phyloP scores from a whole-genome alignment of 768 basidiomycete genomes.

The Tephrocybe sp. region DNA sequence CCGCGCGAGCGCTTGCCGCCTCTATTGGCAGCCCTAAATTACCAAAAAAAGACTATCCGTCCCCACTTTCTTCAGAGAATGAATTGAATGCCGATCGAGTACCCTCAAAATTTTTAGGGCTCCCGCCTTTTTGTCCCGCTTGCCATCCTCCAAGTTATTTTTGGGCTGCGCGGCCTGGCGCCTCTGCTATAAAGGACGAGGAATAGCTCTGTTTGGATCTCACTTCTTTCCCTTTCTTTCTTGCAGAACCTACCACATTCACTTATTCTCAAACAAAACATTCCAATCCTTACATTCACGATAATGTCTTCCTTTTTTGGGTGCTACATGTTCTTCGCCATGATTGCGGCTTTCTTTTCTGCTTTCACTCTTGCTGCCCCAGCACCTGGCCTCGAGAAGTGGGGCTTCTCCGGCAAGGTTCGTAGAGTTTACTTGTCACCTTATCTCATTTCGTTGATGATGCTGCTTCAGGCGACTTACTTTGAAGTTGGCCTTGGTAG shows the following conservation, averaged over 20 bases:
- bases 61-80: not conserved
- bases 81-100: constrained; percentile 1
- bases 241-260: not conserved
- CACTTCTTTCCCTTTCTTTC: not conserved
- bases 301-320: constrained; percentile 14
- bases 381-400: constrained; percentile 7
- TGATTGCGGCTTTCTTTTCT: constrained; percentile 12
- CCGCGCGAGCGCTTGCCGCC: not conserved
- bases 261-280: not conserved
- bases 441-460: not conserved
- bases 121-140: not conserved
- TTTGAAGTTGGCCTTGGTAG: constrained; percentile 25
- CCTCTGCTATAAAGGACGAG: constrained; percentile 4
- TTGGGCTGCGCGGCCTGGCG: not conserved
- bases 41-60: not conserved
- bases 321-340: constrained; percentile 10
- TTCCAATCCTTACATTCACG: not conserved
- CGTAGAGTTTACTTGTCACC: not conserved
- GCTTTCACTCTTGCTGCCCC: constrained; percentile 13
- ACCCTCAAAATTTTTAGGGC: not conserved
- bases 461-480: constrained; percentile 16
- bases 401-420: constrained; percentile 15
- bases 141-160: not conserved
- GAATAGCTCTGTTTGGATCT: not conserved
- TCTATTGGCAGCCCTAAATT: not conserved